These are phyloP conservation scores for Pleomassaria siparia DNA, from an alignment of 2,329 filamentous ascomycete species.

Conservation along the genomic window DNA sequence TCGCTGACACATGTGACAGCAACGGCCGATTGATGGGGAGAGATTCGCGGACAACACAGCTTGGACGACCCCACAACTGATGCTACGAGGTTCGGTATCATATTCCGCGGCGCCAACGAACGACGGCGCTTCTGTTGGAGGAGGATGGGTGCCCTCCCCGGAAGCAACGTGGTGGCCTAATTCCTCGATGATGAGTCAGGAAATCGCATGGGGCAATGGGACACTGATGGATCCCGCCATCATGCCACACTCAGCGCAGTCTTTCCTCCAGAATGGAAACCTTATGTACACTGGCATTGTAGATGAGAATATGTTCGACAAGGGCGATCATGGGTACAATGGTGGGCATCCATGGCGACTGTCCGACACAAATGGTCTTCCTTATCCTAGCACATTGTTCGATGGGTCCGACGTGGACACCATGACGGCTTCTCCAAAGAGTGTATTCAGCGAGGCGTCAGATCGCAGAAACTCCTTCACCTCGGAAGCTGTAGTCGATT, in stretches of 20 bases:
- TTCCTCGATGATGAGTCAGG: not conserved
- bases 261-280: constrained; percentile 9
- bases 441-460: constrained; percentile 18
- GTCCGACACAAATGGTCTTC: not conserved
- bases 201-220: constrained; percentile 6
- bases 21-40: not conserved
- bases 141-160: not conserved
- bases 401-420: constrained; percentile 13
- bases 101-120: not conserved
- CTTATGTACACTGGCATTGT: constrained; percentile 9
- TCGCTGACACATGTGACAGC: not conserved
- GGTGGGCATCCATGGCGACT: not conserved
- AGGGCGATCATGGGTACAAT: constrained; percentile 7
- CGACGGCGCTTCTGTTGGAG: not conserved
- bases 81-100: not conserved
- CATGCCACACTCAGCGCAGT: constrained; percentile 7
- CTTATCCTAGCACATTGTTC: constrained; percentile 3
- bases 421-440: constrained; percentile 22
- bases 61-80: not conserved
- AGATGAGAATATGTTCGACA: constrained; percentile 6
- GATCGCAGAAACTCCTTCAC: constrained; percentile 5
- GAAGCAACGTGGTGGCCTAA: not conserved
- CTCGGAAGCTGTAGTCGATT: constrained; percentile 7
- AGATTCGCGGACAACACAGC: not conserved
- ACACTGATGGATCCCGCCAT: constrained; percentile 12